phyloP scores from a whole-genome alignment of 441 rosid genomes.

The Adansonia gregorii region DNA sequence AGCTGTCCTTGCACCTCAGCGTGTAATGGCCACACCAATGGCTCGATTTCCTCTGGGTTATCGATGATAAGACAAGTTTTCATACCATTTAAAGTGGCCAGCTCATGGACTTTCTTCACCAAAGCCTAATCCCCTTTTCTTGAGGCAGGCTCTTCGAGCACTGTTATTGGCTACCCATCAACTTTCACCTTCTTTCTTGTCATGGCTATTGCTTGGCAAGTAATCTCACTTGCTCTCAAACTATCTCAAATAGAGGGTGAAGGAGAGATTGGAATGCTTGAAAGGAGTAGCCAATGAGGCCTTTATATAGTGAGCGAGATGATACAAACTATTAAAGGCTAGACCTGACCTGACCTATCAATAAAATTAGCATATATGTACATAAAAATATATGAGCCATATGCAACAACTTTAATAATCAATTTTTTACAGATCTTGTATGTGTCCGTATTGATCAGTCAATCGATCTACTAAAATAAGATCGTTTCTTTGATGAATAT shows the following conservation, averaged over 20 bases:
- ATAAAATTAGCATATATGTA: too few species aligned
- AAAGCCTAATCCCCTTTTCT: constrained; percentile 34
- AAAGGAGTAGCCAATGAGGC: not conserved
- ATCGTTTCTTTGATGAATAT: too few species aligned
- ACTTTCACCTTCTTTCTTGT: constrained; percentile 37
- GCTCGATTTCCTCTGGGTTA: constrained; percentile 44
- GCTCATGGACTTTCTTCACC: constrained; percentile 41
- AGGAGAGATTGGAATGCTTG: not conserved
- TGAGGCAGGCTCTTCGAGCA: constrained; percentile 38
- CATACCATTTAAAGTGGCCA: constrained; percentile 44
- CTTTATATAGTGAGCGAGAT: not conserved
- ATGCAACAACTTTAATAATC: too few species aligned
- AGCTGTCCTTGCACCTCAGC: constrained; percentile 25
- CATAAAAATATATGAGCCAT: too few species aligned
- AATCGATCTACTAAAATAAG: too few species aligned
- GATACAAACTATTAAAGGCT: not conserved
- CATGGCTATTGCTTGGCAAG: constrained; percentile 19
- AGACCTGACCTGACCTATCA: not conserved
- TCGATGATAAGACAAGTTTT: constrained; percentile 41
- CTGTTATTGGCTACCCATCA: constrained; percentile 29
- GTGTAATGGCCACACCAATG: constrained; percentile 42
- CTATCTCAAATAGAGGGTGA: not conserved
- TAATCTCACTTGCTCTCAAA: not conserved
- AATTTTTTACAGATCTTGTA: too few species aligned
- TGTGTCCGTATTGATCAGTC: too few species aligned